Percentiles rank a stretch among this genome's conserved stretches.
Evolutionary conservation across 768 basidiomycete species (phyloP).

Genomic region (Mycena epipterygia): DNA sequence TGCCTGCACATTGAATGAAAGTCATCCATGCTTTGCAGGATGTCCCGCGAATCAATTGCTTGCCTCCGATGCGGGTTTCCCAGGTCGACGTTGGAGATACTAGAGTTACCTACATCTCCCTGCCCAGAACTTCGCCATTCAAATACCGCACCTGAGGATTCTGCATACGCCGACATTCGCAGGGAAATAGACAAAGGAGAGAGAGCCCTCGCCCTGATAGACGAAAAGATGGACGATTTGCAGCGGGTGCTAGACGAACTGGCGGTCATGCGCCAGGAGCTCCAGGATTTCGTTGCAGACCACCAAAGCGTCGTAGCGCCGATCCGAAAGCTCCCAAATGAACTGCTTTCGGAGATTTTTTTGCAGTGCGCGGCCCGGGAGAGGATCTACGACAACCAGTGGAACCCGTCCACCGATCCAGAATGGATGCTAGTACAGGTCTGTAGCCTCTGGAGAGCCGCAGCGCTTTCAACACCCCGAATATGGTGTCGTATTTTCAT

Average conservation of each 20-base stretch:
- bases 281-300: background rate
- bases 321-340: background rate
- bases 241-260: background rate
- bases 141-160: background rate
- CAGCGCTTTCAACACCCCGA: constrained; percentile 4
- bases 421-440: background rate
- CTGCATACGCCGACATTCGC: background rate
- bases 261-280: background rate
- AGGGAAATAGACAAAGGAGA: background rate
- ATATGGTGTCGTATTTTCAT: background rate
- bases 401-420: background rate
- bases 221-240: background rate
- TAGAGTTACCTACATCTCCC: background rate
- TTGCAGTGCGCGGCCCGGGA: background rate
- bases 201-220: background rate
- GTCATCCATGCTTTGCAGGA: background rate
- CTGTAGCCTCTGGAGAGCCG: background rate
- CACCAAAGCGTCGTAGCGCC: background rate
- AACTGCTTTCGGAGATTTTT: constrained; percentile 17
- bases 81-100: background rate
- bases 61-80: background rate
- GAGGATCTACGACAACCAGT: no score
- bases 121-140: background rate
- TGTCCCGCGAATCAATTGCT: background rate
- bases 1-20: no score